Base-by-base conservation (phyloP, 805 yeast genomes). In the Maudiozyma barnettii region DNA sequence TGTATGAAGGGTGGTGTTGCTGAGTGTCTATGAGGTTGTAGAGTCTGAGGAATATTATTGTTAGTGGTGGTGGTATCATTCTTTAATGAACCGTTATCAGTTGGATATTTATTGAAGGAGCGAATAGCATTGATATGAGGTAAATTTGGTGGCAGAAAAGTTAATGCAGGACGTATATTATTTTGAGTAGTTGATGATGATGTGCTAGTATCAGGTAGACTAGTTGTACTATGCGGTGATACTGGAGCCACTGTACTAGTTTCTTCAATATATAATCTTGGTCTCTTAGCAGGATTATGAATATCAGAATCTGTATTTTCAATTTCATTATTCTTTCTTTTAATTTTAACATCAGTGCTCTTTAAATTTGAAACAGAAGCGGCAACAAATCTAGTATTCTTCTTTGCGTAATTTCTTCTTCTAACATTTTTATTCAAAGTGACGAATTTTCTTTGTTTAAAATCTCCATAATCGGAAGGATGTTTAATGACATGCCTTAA, bases 401-500 rank as follows among this genome's bases (percentile, higher is more conserved):
- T 29, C 21, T 41, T 41, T 20, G 22, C 23, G 22, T 33, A 4
- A 16, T 33, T 45, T 33, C 47, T 42, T 35, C 45, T 45, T 31
- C 41, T 41, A 13, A 31, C n/a, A 4, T 48, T 48, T 29, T 39
- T 41, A 20, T 30, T 44, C n/a, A 48, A 21, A 22, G 36, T 42
- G 9, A 48, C 45, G 16, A 47, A 49, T 10, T 57, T 47, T 44
- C 56, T 60, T 41, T 75, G 68, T 51, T 66, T 67, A 60, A 79
- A 79, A 50, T 75, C 75, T 12, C 89, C 89, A 57, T 79, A 84
- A 59, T 81, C 82, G 4, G 70, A 72, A 0, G 90, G 90, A 2
- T 41, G 43, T 26, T 42, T 45, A 16, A 41, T 35, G 4, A 48
- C 29, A 47, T 48, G 54, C 42, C 48, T 51, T 26, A 51, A 23